Percentiles rank a stretch among this genome's conserved stretches.
These are phyloP conservation scores for Exophiala alcalophila DNA, from an alignment of 2,329 filamentous ascomycete species.

Conservation along the genomic window DNA sequence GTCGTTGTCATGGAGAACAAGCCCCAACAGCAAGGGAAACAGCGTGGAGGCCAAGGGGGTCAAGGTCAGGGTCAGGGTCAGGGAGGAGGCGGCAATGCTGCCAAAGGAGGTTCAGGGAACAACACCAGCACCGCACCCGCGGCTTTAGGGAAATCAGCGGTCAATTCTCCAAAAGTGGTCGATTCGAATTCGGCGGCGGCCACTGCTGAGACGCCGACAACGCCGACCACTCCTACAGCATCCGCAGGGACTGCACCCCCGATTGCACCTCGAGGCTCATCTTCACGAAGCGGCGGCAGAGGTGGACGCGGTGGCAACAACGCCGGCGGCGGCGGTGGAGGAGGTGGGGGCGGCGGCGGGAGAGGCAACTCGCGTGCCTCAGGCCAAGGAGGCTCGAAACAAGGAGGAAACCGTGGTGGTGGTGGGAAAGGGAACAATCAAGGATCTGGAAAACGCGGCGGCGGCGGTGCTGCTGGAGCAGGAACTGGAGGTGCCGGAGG, in stretches of 20 bases:
- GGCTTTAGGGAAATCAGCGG: background rate
- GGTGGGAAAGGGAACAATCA: constrained; percentile 9
- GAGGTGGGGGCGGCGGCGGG: constrained; percentile 25
- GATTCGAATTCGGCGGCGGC: background rate
- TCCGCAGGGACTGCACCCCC: constrained; percentile 8
- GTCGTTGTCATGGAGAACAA: constrained; percentile 85
- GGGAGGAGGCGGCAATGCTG: constrained; percentile 5
- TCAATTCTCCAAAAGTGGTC: background rate
- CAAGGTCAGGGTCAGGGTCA: constrained; percentile 5
- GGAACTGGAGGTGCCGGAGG: background rate
- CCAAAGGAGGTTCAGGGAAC: constrained; percentile 1
- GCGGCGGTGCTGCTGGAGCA: background rate
- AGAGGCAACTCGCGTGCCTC: constrained; percentile 18
- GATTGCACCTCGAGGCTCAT: constrained; percentile 19
- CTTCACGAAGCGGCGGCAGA: constrained; percentile 4
- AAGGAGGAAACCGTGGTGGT: constrained; percentile 16
- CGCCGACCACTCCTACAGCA: constrained; percentile 10
- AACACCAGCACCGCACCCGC: constrained; percentile 1
- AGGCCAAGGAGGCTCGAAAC: constrained; percentile 14
- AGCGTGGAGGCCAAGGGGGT: constrained; percentile 10
- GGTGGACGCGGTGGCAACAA: constrained; percentile 23
- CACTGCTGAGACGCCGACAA: background rate
- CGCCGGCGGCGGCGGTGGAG: constrained; percentile 29
- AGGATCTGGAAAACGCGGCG: constrained; percentile 1
- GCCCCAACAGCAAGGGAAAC: constrained; percentile 24